Conservation (phyloP, 2,329 filamentous ascomycete species). For the Shiraia sp. region DNA sequence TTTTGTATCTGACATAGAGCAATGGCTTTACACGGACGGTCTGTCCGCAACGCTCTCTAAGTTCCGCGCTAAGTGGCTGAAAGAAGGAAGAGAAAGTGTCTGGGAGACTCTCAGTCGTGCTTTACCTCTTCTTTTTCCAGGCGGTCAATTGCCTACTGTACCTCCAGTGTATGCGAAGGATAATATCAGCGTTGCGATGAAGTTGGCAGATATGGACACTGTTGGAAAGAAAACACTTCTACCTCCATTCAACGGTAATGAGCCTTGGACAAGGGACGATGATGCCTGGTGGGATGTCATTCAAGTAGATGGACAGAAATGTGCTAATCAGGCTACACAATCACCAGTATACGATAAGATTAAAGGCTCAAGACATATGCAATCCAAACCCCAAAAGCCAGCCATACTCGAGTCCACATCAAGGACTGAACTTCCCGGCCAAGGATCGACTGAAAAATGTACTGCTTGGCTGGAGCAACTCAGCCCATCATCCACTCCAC, state of each 20-base stretch:
- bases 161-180: constrained; percentile 18
- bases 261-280: constrained; percentile 33
- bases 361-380: neutral
- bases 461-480: constrained; percentile 1
- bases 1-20: constrained; percentile 16
- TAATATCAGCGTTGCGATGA: constrained; percentile 22
- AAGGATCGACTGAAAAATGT: neutral
- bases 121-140: constrained; percentile 19
- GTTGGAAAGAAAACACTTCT: constrained; percentile 1
- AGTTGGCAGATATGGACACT: constrained; percentile 22
- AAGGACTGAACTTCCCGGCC: neutral
- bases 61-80: constrained; percentile 10
- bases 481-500: neutral
- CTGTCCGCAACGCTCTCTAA: constrained; percentile 9
- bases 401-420: constrained; percentile 7
- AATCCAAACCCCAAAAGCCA: neutral
- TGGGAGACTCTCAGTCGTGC: constrained; percentile 18
- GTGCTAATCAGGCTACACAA: neutral
- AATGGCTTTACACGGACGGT: constrained; percentile 18
- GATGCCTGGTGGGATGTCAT: constrained; percentile 26
- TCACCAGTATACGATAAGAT: neutral
- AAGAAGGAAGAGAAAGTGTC: constrained; percentile 11
- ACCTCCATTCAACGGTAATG: constrained; percentile 19
- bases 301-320: constrained; percentile 7
- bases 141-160: constrained; percentile 20